phyloP scores from a whole-genome alignment of 257 asterid genomes.

The Nicotiana attenuata region DNA sequence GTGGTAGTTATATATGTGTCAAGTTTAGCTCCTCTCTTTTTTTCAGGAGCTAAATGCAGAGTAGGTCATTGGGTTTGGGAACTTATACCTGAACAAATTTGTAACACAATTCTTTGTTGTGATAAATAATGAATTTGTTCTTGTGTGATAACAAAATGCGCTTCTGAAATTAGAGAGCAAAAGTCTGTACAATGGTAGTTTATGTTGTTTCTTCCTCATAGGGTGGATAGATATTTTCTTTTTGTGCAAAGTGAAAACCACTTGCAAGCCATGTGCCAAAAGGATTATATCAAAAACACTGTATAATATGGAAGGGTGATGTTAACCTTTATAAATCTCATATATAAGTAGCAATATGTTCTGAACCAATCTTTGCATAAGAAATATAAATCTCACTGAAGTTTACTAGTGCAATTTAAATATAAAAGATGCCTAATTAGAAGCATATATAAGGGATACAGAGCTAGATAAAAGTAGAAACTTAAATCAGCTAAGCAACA shows the following conservation, averaged over 20 bases:
- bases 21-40: conserved; percentile 3
- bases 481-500: background rate
- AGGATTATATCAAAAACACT: too few species aligned
- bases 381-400: background rate
- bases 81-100: background rate
- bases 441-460: background rate
- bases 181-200: background rate
- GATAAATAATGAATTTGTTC: background rate
- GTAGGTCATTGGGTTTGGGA: background rate
- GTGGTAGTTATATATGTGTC: conserved; percentile 1
- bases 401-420: background rate
- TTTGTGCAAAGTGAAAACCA: too few species aligned
- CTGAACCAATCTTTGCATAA: background rate
- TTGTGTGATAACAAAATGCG: background rate
- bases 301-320: too few species aligned
- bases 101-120: background rate
- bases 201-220: background rate
- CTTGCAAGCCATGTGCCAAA: too few species aligned
- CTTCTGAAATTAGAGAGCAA: background rate
- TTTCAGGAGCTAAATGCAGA: conserved; percentile 24
- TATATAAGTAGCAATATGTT: background rate
- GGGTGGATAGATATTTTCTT: too few species aligned
- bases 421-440: background rate
- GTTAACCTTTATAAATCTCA: background rate
- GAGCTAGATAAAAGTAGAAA: background rate